phyloP scores from a whole-genome alignment of 495 filamentous ascomycete genomes.

The Annulohypoxylon moriforme region DNA sequence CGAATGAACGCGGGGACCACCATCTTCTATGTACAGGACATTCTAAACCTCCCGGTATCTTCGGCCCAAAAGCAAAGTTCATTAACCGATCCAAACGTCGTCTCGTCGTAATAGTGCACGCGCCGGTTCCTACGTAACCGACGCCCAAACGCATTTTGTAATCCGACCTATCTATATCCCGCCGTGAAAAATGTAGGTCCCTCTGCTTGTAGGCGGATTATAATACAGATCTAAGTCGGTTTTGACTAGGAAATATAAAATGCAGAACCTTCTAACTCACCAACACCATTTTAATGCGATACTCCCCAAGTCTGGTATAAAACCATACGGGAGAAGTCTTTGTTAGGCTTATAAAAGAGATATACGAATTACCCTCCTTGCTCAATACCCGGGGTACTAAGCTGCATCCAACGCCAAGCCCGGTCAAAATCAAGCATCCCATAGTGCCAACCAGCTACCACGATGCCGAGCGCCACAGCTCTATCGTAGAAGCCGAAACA shows the following conservation, averaged over 20 bases:
- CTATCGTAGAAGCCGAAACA: conserved; percentile 12
- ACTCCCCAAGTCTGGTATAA: conserved; percentile 23
- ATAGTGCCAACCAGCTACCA: conserved; percentile 15
- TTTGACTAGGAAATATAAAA: not conserved
- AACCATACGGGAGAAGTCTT: conserved; percentile 29
- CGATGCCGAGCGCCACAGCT: conserved; percentile 6
- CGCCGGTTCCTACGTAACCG: not conserved
- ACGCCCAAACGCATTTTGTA: not conserved
- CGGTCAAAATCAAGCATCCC: not conserved
- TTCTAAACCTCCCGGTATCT: conserved; percentile 10
- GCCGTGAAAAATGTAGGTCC: not conserved
- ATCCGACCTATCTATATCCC: conserved; percentile 9
- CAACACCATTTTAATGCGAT: conserved; percentile 40
- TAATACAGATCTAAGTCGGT: conserved; percentile 22
- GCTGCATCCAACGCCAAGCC: conserved; percentile 22
- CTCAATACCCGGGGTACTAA: conserved; percentile 8
- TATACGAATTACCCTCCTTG: conserved; percentile 25
- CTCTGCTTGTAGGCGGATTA: conserved; percentile 3
- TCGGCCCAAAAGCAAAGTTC: conserved; percentile 14
- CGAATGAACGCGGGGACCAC: conserved; percentile 19
- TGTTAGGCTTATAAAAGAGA: conserved; percentile 37
- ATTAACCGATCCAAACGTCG: conserved; percentile 31
- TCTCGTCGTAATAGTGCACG: conserved; percentile 21
- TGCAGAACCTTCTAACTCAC: conserved; percentile 13
- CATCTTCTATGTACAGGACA: conserved; percentile 17